A percentile compares a stretch with the other conserved stretches of the same genome.
phyloP scores from a whole-genome alignment of 2,329 filamentous ascomycete species.

The Cadophora luteo-olivacea region DNA sequence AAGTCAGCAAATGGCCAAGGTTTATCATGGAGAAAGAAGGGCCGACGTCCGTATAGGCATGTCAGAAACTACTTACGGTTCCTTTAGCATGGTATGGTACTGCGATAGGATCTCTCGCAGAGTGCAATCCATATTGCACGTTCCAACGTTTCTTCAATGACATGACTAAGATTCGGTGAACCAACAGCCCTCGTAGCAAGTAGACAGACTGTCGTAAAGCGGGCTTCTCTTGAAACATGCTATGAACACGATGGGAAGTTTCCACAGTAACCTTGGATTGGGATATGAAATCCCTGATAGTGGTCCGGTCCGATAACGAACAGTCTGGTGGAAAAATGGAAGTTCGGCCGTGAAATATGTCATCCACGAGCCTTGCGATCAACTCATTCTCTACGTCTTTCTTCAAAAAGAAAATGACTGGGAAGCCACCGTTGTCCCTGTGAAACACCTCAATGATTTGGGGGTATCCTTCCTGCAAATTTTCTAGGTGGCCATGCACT shows the following conservation, averaged over 20 bases:
- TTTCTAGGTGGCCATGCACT: constrained; percentile 43
- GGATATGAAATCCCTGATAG: constrained; percentile 39
- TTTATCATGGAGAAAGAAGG: too few relatives aligned
- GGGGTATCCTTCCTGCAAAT: constrained; percentile 48
- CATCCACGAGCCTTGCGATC: constrained; percentile 42
- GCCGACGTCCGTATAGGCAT: too few relatives aligned
- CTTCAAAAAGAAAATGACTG: constrained; percentile 55
- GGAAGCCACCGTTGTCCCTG: constrained; percentile 48
- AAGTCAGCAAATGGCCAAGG: too few relatives aligned
- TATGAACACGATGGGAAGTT: constrained; percentile 37
- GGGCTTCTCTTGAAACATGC: constrained; percentile 45
- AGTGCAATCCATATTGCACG: constrained; percentile 66
- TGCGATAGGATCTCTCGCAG: constrained; percentile 61
- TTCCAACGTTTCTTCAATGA: constrained; percentile 62
- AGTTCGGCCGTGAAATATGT: constrained; percentile 44
- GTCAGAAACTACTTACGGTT: constrained; percentile 38
- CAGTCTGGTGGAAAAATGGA: constrained; percentile 35
- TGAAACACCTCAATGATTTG: constrained; percentile 53
- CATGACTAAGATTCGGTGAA: constrained; percentile 59
- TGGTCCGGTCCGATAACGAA: constrained; percentile 39
- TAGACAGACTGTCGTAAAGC: constrained; percentile 50
- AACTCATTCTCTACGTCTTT: constrained; percentile 48
- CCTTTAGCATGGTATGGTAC: constrained; percentile 74
- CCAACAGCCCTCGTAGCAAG: constrained; percentile 68
- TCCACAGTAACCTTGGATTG: constrained; percentile 35